Evolutionary conservation across 2,329 filamentous ascomycete species (phyloP).

Genomic region (Ilyonectria sp.): DNA sequence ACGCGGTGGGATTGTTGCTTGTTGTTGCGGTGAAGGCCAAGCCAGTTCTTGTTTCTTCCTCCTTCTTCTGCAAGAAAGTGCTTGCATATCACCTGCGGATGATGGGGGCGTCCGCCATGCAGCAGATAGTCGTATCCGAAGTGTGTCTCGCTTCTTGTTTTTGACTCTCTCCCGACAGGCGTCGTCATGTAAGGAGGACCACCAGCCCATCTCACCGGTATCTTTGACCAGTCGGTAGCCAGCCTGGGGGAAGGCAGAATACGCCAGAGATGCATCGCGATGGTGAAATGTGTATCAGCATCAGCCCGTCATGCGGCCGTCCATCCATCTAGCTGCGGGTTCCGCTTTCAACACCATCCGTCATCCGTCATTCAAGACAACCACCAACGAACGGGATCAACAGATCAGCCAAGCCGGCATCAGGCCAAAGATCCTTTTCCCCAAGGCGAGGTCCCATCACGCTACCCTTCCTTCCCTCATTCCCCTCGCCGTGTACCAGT

Average conservation of each 20-base stretch:
- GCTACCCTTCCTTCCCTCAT: neutral
- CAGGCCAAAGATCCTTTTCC: neutral
- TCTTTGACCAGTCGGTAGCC: slow-evolving; percentile 19
- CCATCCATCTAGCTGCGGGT: no score
- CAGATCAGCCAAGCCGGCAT: neutral
- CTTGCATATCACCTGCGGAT: slow-evolving; percentile 22
- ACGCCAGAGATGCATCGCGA: neutral
- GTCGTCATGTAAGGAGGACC: slow-evolving; percentile 3
- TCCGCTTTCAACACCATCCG: neutral
- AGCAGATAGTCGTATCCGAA: neutral
- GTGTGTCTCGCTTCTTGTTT: neutral
- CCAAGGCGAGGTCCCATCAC: neutral
- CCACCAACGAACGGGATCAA: neutral
- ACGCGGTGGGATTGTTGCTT: neutral
- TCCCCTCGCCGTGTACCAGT: neutral
- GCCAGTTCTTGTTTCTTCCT: neutral
- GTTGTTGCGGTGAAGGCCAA: slow-evolving; percentile 8
- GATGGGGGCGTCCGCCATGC: neutral
- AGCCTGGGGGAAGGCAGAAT: neutral
- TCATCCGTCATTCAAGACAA: neutral
- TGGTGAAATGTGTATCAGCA: neutral
- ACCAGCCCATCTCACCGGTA: neutral
- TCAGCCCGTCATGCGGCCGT: neutral
- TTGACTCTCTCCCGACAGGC: slow-evolving; percentile 20
- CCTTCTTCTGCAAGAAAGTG: slow-evolving; percentile 1